Base-by-base conservation (phyloP, 73 alveolate genomes). In the Symbiodinium natans region DNA sequence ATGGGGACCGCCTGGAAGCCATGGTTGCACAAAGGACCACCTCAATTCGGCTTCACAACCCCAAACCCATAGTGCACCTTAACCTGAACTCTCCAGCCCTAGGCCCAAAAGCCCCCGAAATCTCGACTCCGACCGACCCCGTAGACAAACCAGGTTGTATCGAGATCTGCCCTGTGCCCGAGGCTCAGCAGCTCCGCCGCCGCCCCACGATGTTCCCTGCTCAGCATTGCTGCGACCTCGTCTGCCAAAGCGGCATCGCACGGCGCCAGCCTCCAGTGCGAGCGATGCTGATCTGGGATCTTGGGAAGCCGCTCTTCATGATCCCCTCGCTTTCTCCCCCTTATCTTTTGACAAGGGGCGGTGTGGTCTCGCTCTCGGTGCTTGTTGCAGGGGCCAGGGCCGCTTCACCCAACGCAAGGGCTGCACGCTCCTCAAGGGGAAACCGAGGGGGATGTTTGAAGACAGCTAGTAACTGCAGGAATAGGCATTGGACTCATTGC, bases 121-220 rank as follows among this genome's bases (percentile, higher is more conserved):
- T n/a, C n/a, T n/a, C n/a, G n/a, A n/a, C n/a, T n/a, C n/a, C n/a
- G n/a, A n/a, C n/a, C n/a, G n/a, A n/a, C n/a, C n/a, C n/a, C n/a
- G n/a, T n/a, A n/a, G n/a, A n/a, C n/a, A n/a, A n/a, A n/a, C n/a
- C n/a, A n/a, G n/a, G n/a, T n/a, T n/a, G n/a, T n/a, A n/a, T n/a
- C n/a, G n/a, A n/a, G n/a, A n/a, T n/a, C n/a, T n/a, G n/a, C 19
- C 6, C 71, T 52, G 80, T 36, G 33, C 27, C 80, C 80, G 15
- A 63, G 80, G 80, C 80, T 63, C 80, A 63, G 80, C 80, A 63
- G 80, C 80, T 63, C 80, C 27, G 80, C 80, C 36, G 80, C 80
- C 36, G 80, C 80, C 33, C 80, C 80, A 23, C 80, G 80, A 29
- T 63, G 80, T 29, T 63, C 80, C 36, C 33, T 63, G 80, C 80